These are phyloP conservation scores for Pleurotus cornucopiae DNA, from an alignment of 768 basidiomycete species.

Conservation along the genomic window DNA sequence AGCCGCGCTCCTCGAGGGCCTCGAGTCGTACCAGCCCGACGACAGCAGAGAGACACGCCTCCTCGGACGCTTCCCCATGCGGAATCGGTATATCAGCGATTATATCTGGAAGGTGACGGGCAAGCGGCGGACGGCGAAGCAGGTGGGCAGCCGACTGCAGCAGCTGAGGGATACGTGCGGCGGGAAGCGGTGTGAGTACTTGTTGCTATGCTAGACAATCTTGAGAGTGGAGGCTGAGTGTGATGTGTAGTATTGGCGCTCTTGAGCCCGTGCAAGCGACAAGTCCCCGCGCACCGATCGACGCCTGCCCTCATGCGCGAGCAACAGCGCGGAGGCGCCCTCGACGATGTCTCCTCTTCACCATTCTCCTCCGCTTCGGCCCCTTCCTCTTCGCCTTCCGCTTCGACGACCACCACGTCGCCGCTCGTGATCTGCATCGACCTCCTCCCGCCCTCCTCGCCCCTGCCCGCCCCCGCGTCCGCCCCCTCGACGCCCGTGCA, in stretches of 20 bases:
- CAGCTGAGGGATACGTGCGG: slow-evolving; percentile 73
- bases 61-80: slow-evolving; percentile 72
- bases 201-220: background rate
- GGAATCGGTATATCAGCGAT: slow-evolving; percentile 78
- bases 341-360: slow-evolving; percentile 1
- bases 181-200: slow-evolving; percentile 61
- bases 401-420: slow-evolving; percentile 14
- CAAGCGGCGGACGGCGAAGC: slow-evolving; percentile 68
- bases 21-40: slow-evolving; percentile 66
- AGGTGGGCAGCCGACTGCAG: slow-evolving; percentile 77
- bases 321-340: background rate
- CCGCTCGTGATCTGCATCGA: slow-evolving; percentile 42
- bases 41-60: slow-evolving; percentile 70
- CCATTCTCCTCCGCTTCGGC: slow-evolving; percentile 5
- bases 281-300: slow-evolving; percentile 19
- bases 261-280: slow-evolving; percentile 32
- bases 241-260: slow-evolving; percentile 38
- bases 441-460: slow-evolving; percentile 26
- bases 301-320: slow-evolving; percentile 7
- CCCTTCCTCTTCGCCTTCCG: background rate
- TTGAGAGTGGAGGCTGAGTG: slow-evolving; percentile 1
- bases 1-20: slow-evolving; percentile 75
- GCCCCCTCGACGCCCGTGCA: background rate
- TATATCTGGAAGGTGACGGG: slow-evolving; percentile 69
- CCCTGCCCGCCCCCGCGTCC: background rate